Conservation (phyloP, 2,329 filamentous ascomycete genomes). For the Colletotrichum sp. region DNA sequence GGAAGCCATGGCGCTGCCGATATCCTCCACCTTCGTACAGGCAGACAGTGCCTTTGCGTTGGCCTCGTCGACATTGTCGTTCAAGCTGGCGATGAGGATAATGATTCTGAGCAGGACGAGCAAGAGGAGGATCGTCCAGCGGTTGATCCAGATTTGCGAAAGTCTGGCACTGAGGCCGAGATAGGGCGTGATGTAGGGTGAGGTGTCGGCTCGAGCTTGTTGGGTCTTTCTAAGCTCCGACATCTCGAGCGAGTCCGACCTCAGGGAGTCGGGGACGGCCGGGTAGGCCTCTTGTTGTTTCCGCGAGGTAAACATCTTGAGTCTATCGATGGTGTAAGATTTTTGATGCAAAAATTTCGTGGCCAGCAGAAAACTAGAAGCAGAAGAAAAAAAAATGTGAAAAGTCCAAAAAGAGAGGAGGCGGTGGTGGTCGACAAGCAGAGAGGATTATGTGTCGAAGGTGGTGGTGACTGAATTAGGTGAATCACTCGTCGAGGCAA, state of each 20-base stretch:
- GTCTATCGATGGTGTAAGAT: conserved; percentile 29
- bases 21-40: conserved; percentile 89
- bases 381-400: not conserved
- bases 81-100: conserved; percentile 74
- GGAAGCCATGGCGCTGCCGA: conserved; percentile 94
- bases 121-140: conserved; percentile 90
- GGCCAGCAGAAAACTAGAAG: not conserved
- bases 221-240: conserved; percentile 34
- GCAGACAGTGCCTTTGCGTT: conserved; percentile 84
- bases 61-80: conserved; percentile 77
- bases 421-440: not conserved
- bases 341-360: not conserved
- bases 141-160: conserved; percentile 97
- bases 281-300: conserved; percentile 39
- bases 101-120: conserved; percentile 85
- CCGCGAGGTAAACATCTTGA: conserved; percentile 42
- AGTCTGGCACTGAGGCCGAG: conserved; percentile 87
- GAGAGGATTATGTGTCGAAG: not conserved
- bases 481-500: conserved; percentile 7
- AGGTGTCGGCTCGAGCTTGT: conserved; percentile 55
- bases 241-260: conserved; percentile 40
- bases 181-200: conserved; percentile 83
- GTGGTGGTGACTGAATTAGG: conserved; percentile 7
- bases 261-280: conserved; percentile 41
- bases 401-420: not conserved